Conservation (phyloP, 2,329 filamentous ascomycete species). For the Calonectria pseudoreteaudii region DNA sequence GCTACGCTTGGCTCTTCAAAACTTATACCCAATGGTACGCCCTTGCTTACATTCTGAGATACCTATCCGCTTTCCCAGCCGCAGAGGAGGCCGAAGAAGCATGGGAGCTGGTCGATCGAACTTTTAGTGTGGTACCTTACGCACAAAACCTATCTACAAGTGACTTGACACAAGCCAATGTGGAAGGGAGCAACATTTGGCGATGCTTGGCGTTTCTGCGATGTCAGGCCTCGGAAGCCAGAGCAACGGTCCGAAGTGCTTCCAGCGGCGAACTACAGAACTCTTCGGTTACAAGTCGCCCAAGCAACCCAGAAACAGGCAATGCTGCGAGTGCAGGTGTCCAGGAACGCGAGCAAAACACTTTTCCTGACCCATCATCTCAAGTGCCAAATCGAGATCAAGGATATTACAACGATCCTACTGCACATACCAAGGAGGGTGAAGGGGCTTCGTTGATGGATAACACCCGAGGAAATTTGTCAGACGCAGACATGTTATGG, state of each 20-base stretch:
- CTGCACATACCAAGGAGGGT: not conserved
- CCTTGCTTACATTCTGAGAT: slow-evolving; percentile 22
- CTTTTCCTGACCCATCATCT: not conserved
- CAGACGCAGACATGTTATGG: not conserved
- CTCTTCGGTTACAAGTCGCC: not conserved
- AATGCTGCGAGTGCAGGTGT: not conserved
- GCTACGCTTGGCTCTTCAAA: slow-evolving; percentile 19
- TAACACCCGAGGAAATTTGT: not conserved
- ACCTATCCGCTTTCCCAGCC: slow-evolving; percentile 18
- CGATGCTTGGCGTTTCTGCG: slow-evolving; percentile 12
- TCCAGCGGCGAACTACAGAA: not conserved
- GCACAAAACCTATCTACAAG: not conserved
- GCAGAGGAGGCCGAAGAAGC: slow-evolving; percentile 13
- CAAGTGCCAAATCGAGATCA: not conserved
- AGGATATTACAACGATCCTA: not conserved
- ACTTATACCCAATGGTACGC: slow-evolving; percentile 25
- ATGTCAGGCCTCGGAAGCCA: slow-evolving; percentile 11
- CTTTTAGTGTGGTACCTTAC: not conserved
- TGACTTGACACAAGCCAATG: not conserved
- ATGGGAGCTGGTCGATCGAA: slow-evolving; percentile 12
- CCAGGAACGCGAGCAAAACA: not conserved
- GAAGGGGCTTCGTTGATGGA: not conserved
- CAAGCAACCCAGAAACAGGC: not conserved
- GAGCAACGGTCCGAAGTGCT: not conserved
- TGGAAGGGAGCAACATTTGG: slow-evolving; percentile 18